Evolutionary conservation across 441 rosid genomes (phyloP).

Genomic region (Adansonia rubrostipa): DNA sequence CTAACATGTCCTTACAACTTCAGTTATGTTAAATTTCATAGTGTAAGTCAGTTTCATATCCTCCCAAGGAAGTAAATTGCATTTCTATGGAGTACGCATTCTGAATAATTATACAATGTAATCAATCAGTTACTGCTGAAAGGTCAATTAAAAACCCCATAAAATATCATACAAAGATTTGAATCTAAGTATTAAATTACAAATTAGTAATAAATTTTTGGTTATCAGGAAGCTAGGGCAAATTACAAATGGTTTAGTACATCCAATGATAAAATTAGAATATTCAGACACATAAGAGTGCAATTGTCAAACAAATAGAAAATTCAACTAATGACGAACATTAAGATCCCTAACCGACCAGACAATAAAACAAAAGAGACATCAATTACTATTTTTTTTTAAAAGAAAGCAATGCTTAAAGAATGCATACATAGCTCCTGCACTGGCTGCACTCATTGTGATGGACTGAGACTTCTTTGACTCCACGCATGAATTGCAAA

Average conservation of each 20-base stretch:
- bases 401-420: constrained; percentile 19
- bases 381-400: constrained; percentile 14
- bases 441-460: constrained; percentile 39
- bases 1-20: constrained; percentile 7
- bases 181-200: not conserved
- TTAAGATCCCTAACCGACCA: not conserved
- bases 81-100: not conserved
- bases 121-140: constrained; percentile 2
- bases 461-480: constrained; percentile 50
- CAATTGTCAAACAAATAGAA: constrained; percentile 4
- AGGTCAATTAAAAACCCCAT: constrained; percentile 6
- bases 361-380: not conserved
- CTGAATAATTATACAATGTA: not conserved
- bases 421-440: constrained; percentile 49
- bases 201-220: not conserved
- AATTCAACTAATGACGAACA: not conserved
- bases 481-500: constrained; percentile 74
- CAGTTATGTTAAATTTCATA: not conserved
- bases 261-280: not conserved
- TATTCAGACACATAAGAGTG: not conserved
- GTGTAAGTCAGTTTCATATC: not conserved
- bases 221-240: not conserved
- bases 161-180: constrained; percentile 3
- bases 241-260: not conserved
- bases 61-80: not conserved